phyloP scores from a whole-genome alignment of 1,284 basidiomycete genomes.

The Rhodotorula sp. region DNA sequence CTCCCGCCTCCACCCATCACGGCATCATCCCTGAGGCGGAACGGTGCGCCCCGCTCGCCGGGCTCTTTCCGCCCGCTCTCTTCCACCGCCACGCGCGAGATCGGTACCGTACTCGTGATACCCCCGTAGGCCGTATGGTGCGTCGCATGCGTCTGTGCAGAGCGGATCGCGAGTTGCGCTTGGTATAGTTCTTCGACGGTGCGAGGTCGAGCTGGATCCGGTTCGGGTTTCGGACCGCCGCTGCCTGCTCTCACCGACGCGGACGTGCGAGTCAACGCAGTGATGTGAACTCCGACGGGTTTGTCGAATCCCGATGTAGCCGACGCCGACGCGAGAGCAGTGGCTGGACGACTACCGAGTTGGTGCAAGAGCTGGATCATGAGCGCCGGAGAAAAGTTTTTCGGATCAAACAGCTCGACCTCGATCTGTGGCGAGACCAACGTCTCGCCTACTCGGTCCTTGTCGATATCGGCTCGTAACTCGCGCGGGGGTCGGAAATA shows the following conservation, averaged over 20 bases:
- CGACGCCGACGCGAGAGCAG: not conserved
- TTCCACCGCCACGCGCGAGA: conserved; percentile 17
- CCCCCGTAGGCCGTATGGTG: conserved; percentile 24
- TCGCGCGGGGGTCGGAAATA: not conserved
- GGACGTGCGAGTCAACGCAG: conserved; percentile 13
- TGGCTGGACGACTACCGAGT: not conserved
- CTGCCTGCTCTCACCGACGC: not conserved
- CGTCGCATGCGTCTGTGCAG: conserved; percentile 15
- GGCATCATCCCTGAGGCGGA: conserved; percentile 12
- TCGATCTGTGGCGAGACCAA: not conserved
- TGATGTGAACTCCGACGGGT: conserved; percentile 19
- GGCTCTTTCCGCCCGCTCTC: conserved; percentile 18
- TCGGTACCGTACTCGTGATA: conserved; percentile 23
- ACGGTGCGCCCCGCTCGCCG: conserved; percentile 19
- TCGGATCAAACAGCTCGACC: conserved; percentile 30
- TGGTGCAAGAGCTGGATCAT: conserved; percentile 16
- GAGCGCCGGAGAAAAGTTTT: conserved; percentile 17
- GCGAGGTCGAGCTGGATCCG: not conserved
- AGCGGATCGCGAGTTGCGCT: conserved; percentile 11
- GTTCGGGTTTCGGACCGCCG: not conserved
- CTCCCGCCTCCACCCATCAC: conserved; percentile 6
- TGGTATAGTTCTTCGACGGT: conserved; percentile 18
- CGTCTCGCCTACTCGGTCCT: not conserved
- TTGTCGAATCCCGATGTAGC: conserved; percentile 1
- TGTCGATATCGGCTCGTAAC: not conserved